Conservation (phyloP, 2,329 filamentous ascomycete genomes). For the Niveomyces coronatus region DNA sequence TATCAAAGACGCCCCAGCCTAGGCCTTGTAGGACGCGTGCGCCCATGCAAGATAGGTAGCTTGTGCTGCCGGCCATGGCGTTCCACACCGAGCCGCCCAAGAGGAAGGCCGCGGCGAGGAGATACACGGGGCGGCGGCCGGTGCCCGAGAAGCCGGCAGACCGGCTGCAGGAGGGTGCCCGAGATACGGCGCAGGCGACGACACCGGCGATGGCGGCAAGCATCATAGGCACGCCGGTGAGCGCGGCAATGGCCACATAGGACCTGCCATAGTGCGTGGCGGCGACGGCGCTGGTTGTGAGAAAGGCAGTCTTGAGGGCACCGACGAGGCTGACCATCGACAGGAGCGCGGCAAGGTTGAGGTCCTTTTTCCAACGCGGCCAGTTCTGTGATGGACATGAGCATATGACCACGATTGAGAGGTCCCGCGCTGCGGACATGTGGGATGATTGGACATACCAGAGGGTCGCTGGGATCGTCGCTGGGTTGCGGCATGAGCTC, state of each 20-base stretch:
- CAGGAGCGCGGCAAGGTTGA: conserved; percentile 36
- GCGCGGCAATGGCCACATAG: conserved; percentile 35
- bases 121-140: conserved; percentile 44
- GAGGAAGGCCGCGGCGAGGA: conserved; percentile 33
- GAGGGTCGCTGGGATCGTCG: conserved; percentile 41
- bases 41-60: conserved; percentile 37
- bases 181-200: conserved; percentile 28
- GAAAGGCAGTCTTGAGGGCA: conserved; percentile 44
- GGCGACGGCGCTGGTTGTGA: conserved; percentile 36
- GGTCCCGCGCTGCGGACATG: background rate
- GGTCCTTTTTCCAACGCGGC: conserved; percentile 42
- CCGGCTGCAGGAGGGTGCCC: too few relatives aligned
- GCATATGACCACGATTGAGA: too few relatives aligned
- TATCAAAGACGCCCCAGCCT: conserved; percentile 50
- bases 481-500: conserved; percentile 47
- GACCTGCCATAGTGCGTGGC: conserved; percentile 32
- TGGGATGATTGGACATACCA: conserved; percentile 28
- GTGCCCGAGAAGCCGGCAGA: conserved; percentile 36
- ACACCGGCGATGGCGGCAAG: conserved; percentile 37
- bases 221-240: conserved; percentile 44
- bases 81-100: conserved; percentile 43
- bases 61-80: conserved; percentile 28
- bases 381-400: conserved; percentile 35
- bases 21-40: conserved; percentile 45
- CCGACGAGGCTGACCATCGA: conserved; percentile 35